Percentiles rank a stretch among this genome's conserved stretches.
phyloP scores from a whole-genome alignment of 1,284 basidiomycete species.

The Trichosporon faecale region DNA sequence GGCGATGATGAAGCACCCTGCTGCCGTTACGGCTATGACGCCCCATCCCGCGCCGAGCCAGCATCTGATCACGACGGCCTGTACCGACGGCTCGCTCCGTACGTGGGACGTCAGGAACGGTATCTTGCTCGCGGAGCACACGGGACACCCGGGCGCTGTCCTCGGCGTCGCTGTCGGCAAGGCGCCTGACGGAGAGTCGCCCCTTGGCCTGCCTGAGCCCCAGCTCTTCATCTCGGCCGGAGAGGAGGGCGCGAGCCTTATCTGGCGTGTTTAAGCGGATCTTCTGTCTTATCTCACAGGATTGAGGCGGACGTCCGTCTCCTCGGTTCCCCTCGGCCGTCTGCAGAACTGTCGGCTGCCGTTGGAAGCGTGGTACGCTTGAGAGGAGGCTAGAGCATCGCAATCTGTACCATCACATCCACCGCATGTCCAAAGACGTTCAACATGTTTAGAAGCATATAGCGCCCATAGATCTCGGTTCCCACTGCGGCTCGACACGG shows the following conservation, averaged over 20 bases:
- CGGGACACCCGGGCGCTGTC: slow-evolving; percentile 78
- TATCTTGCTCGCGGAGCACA: slow-evolving; percentile 70
- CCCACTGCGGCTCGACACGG: neutral
- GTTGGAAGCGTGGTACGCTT: neutral
- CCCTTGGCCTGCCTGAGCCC: slow-evolving; percentile 26
- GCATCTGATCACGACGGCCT: slow-evolving; percentile 74
- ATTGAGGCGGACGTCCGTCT: neutral
- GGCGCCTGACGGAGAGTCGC: slow-evolving; percentile 45
- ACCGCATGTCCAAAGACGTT: neutral
- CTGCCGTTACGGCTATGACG: slow-evolving; percentile 77
- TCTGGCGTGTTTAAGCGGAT: slow-evolving; percentile 53
- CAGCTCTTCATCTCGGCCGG: slow-evolving; percentile 72
- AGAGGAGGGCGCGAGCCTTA: slow-evolving; percentile 77
- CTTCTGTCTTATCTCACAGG: neutral
- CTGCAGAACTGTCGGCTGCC: neutral
- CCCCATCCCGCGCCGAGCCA: slow-evolving; percentile 65
- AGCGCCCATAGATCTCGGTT: neutral
- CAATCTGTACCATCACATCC: neutral
- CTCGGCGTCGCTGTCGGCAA: slow-evolving; percentile 67
- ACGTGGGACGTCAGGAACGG: slow-evolving; percentile 94
- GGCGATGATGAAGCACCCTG: slow-evolving; percentile 61
- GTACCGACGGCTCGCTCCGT: slow-evolving; percentile 76
- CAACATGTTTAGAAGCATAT: neutral
- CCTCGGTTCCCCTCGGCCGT: neutral
- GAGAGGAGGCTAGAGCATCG: neutral